These are phyloP conservation scores for Isoetes engelmannii DNA, from an alignment of 83 land plant genomes.

Conservation along the genomic window DNA sequence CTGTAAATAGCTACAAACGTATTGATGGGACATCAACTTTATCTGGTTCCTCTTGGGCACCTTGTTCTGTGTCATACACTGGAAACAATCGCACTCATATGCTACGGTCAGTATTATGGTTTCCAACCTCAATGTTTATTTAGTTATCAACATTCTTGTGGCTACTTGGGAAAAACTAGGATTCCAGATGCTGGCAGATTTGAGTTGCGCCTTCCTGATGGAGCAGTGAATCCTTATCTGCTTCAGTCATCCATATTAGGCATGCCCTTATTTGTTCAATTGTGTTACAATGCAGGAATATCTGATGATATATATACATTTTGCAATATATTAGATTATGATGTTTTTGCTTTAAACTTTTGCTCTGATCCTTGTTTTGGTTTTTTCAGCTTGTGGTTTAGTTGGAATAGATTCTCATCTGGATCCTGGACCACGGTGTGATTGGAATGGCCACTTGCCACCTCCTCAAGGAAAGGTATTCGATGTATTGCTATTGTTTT, in stretches of 20 bases:
- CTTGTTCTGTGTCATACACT: conserved; percentile 32
- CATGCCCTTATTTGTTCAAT: background rate
- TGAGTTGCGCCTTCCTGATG: conserved; percentile 32
- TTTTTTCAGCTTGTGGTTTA: conserved; percentile 26
- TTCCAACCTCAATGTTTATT: background rate
- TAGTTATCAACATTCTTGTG: background rate
- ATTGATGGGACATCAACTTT: conserved; percentile 27
- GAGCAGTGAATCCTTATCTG: conserved; percentile 36
- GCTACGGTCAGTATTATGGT: conserved; percentile 15
- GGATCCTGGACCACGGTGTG: conserved; percentile 26
- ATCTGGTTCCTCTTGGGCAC: conserved; percentile 38
- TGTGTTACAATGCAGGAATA: too few relatives aligned
- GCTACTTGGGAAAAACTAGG: conserved; percentile 4
- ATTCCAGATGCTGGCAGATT: conserved; percentile 32
- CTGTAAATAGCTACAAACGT: conserved; percentile 36
- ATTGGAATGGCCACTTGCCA: conserved; percentile 33
- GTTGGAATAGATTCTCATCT: conserved; percentile 21
- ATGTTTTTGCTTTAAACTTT: background rate
- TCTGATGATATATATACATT: too few relatives aligned
- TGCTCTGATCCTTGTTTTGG: background rate
- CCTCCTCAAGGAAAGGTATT: conserved; percentile 19
- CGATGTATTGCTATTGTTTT: background rate
- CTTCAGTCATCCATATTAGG: conserved; percentile 32
- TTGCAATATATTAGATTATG: background rate
- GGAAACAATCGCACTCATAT: conserved; percentile 37